Percentiles rank a stretch among this genome's conserved stretches.
phyloP scores from a whole-genome alignment of 176 grass and related monocot genomes.

The Oryza meyeriana region DNA sequence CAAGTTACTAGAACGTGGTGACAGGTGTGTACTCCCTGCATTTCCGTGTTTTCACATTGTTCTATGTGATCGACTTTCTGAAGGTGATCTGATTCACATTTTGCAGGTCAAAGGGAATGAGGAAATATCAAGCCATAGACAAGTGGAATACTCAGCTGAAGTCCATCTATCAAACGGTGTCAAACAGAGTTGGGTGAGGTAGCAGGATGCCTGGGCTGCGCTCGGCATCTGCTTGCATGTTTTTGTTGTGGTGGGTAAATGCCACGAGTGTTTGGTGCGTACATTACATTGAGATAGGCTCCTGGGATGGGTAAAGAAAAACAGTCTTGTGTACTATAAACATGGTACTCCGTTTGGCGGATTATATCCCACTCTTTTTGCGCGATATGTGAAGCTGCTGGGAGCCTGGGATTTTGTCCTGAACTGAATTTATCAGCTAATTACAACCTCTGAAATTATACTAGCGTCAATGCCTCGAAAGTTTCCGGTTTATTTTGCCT shows the following conservation, averaged over 20 bases:
- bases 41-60: neutral
- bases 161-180: conserved; percentile 74
- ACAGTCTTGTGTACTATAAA: neutral
- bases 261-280: neutral
- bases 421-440: neutral
- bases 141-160: conserved; percentile 98
- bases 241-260: conserved; percentile 26
- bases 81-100: conserved; percentile 11
- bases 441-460: neutral
- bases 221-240: conserved; percentile 11
- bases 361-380: neutral
- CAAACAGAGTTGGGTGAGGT: conserved; percentile 74
- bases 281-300: neutral
- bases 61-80: neutral
- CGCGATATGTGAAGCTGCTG: neutral
- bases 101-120: conserved; percentile 85
- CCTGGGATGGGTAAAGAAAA: neutral
- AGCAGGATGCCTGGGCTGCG: neutral
- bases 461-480: neutral
- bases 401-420: conserved; percentile 23
- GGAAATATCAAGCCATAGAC: conserved; percentile 86
- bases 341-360: neutral
- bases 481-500: neutral
- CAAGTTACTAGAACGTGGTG: conserved; percentile 80
- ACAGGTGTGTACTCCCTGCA: conserved; percentile 49